Conservation (phyloP, 176 grass and related monocot genomes). For the Carex parvula region DNA sequence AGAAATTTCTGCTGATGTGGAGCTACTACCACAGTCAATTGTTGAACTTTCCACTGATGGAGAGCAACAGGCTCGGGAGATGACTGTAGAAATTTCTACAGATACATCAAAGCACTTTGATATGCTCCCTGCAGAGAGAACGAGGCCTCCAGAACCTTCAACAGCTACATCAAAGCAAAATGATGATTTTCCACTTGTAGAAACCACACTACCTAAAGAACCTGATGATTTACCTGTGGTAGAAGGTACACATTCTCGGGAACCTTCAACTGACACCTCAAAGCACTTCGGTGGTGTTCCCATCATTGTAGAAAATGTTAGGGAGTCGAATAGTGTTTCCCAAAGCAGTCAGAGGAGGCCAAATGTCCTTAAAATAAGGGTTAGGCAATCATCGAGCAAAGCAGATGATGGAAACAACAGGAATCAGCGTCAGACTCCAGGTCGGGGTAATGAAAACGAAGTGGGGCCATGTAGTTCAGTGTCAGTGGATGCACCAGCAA, state of each 20-base stretch:
- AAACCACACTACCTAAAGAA: not conserved
- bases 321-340: conserved; percentile 82
- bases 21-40: not conserved
- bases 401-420: conserved; percentile 56
- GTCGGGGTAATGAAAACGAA: conserved; percentile 68
- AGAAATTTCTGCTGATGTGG: conserved; percentile 5
- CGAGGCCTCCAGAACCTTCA: conserved; percentile 6
- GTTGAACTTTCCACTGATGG: conserved; percentile 26
- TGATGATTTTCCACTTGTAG: not conserved
- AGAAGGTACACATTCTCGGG: conserved; percentile 42
- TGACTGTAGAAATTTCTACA: conserved; percentile 12
- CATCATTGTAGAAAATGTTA: conserved; percentile 46
- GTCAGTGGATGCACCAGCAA: conserved; percentile 83
- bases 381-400: conserved; percentile 81
- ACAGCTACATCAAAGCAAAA: conserved; percentile 5
- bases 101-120: conserved; percentile 13
- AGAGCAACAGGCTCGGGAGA: not conserved
- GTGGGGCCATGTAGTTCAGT: conserved; percentile 80
- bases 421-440: conserved; percentile 36
- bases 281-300: conserved; percentile 51
- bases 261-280: conserved; percentile 59
- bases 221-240: conserved; percentile 25
- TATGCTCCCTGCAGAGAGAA: conserved; percentile 5
- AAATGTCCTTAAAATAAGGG: conserved; percentile 85
- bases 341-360: conserved; percentile 74